phyloP scores from a whole-genome alignment of 768 basidiomycete genomes.

The Gelatoporia subvermispora region DNA sequence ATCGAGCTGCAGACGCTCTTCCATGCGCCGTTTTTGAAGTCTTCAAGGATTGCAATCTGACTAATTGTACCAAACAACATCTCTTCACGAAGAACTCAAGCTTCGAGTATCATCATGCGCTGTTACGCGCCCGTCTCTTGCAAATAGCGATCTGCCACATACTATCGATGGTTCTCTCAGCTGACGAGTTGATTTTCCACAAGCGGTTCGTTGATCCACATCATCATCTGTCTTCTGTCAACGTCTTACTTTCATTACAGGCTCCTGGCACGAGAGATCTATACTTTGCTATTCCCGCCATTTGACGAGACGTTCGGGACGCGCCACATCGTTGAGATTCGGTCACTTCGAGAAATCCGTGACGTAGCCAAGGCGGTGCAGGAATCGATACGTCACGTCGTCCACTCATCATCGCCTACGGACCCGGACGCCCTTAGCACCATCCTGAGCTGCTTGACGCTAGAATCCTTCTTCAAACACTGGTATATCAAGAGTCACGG shows the following conservation, averaged over 20 bases:
- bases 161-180: conserved; percentile 10
- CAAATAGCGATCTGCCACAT: conserved; percentile 44
- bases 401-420: no score
- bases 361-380: no score
- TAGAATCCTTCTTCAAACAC: no score
- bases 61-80: conserved; percentile 38
- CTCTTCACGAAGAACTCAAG: conserved; percentile 19
- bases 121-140: conserved; percentile 41
- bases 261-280: no score
- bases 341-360: no score
- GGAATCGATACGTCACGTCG: no score
- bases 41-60: conserved; percentile 1
- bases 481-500: no score
- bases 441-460: no score
- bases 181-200: neutral
- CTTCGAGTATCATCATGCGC: conserved; percentile 34
- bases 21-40: conserved; percentile 30
- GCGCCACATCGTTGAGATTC: no score
- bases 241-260: neutral
- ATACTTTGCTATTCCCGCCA: no score
- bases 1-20: conserved; percentile 27
- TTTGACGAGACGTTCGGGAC: no score
- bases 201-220: neutral
- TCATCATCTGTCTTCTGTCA: neutral
- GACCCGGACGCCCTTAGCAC: no score